Percentiles rank a stretch among this genome's conserved stretches.
Conservation (phyloP, 2,329 filamentous ascomycete genomes). For the Zasmidium angulare region DNA sequence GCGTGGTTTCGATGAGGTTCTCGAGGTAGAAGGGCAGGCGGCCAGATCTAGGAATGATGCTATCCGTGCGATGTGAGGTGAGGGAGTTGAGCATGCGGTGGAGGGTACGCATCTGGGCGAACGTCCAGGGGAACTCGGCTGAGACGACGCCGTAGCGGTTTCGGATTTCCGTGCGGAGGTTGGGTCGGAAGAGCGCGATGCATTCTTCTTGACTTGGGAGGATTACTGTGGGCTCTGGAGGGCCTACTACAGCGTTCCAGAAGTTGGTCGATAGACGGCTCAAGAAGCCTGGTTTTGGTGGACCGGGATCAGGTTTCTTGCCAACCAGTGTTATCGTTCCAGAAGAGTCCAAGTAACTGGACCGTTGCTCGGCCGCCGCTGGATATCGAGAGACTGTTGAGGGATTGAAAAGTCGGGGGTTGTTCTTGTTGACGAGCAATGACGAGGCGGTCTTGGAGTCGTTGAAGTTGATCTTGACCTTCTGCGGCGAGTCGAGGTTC, state of each 20-base stretch:
- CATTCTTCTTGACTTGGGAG: conserved; percentile 6
- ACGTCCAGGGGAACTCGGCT: conserved; percentile 34
- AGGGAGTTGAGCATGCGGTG: conserved; percentile 38
- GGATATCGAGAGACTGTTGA: not conserved
- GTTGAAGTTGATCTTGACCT: conserved; percentile 38
- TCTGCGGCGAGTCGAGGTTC: conserved; percentile 37
- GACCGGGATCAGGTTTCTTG: not conserved
- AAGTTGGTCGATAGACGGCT: conserved; percentile 27
- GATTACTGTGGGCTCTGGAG: conserved; percentile 15
- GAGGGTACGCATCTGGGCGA: conserved; percentile 37
- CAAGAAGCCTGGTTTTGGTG: conserved; percentile 20
- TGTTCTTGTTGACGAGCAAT: conserved; percentile 10
- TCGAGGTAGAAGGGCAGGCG: conserved; percentile 23
- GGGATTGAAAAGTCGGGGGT: conserved; percentile 28
- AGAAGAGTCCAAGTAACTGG: not conserved
- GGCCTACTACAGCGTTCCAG: conserved; percentile 31
- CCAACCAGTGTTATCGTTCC: conserved; percentile 3
- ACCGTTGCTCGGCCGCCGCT: not conserved
- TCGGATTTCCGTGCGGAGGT: conserved; percentile 30
- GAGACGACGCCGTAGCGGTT: conserved; percentile 36
- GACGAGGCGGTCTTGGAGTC: conserved; percentile 24
- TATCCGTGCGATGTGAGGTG: conserved; percentile 24
- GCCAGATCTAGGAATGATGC: conserved; percentile 30
- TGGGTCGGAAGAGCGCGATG: conserved; percentile 14
- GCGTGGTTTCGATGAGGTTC: conserved; percentile 15